A percentile compares a stretch with the other conserved stretches of the same genome.
Conservation (phyloP, 192 early-diverging fungal species). For the Coemansia furcata region DNA sequence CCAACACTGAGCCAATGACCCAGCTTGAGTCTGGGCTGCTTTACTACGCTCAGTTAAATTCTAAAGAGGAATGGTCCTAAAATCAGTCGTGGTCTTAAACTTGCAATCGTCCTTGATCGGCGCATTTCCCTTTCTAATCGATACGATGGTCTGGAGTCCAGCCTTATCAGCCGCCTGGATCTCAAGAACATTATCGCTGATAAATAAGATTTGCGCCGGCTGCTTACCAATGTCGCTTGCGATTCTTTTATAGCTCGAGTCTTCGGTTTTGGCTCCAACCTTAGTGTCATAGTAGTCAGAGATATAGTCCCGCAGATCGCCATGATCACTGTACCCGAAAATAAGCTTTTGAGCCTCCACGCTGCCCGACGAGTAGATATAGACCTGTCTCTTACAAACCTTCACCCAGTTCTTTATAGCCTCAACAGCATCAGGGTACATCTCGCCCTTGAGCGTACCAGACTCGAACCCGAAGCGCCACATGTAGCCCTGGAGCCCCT, state of each 20-base stretch:
- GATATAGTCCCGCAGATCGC: slow-evolving; percentile 73
- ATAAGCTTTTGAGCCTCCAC: slow-evolving; percentile 91
- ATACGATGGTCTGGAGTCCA: slow-evolving; percentile 67
- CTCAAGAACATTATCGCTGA: slow-evolving; percentile 91
- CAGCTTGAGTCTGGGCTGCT: neutral
- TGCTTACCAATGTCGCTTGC: slow-evolving; percentile 58
- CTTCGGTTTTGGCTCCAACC: slow-evolving; percentile 78
- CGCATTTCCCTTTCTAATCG: slow-evolving; percentile 73
- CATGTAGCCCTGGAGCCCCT: slow-evolving; percentile 94
- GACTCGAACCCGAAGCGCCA: slow-evolving; percentile 84
- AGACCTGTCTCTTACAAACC: slow-evolving; percentile 59
- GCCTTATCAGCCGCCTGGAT: slow-evolving; percentile 72
- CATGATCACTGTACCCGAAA: slow-evolving; percentile 79
- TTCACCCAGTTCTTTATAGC: slow-evolving; percentile 72
- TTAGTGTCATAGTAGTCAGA: slow-evolving; percentile 89
- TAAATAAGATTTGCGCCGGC: slow-evolving; percentile 68
- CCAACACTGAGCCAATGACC: neutral
- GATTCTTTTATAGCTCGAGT: slow-evolving; percentile 74
- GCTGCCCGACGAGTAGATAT: slow-evolving; percentile 97
- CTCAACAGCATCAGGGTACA: slow-evolving; percentile 85
- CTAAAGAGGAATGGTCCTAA: slow-evolving; percentile 31
- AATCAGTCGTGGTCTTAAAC: slow-evolving; percentile 14
- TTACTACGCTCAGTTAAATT: neutral
- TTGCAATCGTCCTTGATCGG: slow-evolving; percentile 9
- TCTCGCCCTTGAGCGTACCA: slow-evolving; percentile 70